phyloP scores from a whole-genome alignment of 208 protist species.

The Strigomonas galati region DNA sequence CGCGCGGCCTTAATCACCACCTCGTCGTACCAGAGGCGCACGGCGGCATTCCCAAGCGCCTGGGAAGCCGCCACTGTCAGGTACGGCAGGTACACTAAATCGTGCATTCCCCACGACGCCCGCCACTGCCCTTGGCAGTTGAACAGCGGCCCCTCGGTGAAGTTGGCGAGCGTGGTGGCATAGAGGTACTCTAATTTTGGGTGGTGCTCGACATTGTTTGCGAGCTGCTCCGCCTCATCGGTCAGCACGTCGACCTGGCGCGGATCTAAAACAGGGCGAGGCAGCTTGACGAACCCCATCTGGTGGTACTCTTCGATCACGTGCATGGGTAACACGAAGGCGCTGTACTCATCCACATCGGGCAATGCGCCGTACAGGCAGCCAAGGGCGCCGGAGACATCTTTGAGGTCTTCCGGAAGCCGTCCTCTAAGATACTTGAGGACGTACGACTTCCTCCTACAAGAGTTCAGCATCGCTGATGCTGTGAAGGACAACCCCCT shows the following conservation, averaged over 20 bases:
- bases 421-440: constrained; percentile 75
- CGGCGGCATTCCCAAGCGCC: constrained; percentile 65
- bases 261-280: constrained; percentile 49
- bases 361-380: constrained; percentile 81
- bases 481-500: neutral
- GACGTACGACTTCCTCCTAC: constrained; percentile 69
- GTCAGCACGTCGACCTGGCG: constrained; percentile 76
- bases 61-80: constrained; percentile 81
- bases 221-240: constrained; percentile 78
- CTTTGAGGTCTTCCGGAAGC: constrained; percentile 77
- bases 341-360: constrained; percentile 80
- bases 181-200: constrained; percentile 77
- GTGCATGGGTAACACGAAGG: constrained; percentile 69
- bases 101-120: constrained; percentile 80
- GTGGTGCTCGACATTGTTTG: constrained; percentile 84
- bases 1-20: constrained; percentile 75
- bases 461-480: too few relatives aligned
- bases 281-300: constrained; percentile 76
- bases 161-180: constrained; percentile 70
- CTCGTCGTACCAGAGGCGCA: constrained; percentile 87
- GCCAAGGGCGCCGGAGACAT: constrained; percentile 73
- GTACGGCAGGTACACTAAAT: constrained; percentile 76
- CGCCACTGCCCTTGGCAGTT: constrained; percentile 85
- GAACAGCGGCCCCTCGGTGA: constrained; percentile 77
- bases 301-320: constrained; percentile 70